Percentiles rank a stretch among this genome's conserved stretches.
Evolutionary conservation across 257 asterid species (phyloP).

Genomic region (Lycium ferocissimum): DNA sequence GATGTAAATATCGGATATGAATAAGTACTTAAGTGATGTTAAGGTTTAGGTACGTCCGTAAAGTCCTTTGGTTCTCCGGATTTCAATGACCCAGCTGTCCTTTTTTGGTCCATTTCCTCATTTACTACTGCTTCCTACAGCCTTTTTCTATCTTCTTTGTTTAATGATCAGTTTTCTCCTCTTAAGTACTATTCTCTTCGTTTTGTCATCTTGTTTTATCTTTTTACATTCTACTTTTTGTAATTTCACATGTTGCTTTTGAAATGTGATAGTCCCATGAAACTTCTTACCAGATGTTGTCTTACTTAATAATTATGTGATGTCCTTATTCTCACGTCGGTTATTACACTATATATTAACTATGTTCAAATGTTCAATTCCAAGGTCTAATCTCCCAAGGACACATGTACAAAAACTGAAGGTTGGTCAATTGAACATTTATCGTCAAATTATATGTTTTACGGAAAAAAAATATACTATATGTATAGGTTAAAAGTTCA

Average conservation of each 20-base stretch:
- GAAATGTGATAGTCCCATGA: neutral
- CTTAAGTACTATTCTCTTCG: neutral
- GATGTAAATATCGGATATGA: neutral
- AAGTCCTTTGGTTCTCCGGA: neutral
- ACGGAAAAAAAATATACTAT: too few species aligned
- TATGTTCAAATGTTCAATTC: constrained; percentile 8
- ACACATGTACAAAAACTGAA: too few species aligned
- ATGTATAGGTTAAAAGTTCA: too few species aligned
- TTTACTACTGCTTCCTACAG: neutral
- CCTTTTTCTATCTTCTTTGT: neutral
- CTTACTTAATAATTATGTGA: neutral
- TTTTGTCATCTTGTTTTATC: neutral
- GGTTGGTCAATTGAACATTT: too few species aligned
- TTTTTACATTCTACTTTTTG: neutral
- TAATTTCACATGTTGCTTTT: neutral
- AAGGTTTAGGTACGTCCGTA: neutral
- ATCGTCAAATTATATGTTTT: too few species aligned
- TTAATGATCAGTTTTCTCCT: neutral
- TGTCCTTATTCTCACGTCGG: neutral
- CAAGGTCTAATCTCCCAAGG: neutral
- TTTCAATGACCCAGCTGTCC: constrained; percentile 15
- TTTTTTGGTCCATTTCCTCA: neutral
- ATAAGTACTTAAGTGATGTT: neutral
- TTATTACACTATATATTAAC: neutral
- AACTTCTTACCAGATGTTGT: neutral